Evolutionary conservation across 2,329 filamentous ascomycete genomes (phyloP).

Genomic region (Cercospora beticola): DNA sequence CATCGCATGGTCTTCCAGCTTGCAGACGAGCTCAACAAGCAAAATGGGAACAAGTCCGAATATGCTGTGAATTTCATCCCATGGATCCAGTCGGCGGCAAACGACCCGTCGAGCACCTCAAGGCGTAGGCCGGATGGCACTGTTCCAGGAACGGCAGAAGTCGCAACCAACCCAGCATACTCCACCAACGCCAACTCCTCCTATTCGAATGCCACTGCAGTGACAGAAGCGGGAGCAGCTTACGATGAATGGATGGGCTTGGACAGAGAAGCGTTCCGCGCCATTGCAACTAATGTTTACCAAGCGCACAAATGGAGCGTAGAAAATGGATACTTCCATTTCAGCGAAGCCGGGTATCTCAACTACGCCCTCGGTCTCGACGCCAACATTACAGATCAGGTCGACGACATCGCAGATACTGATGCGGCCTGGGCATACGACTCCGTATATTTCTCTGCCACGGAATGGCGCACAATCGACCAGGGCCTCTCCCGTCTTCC

Average conservation of each 20-base stretch:
- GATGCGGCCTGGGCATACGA: slow-evolving; percentile 58
- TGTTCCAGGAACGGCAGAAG: slow-evolving; percentile 54
- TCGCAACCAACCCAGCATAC: slow-evolving; percentile 44
- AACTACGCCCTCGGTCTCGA: slow-evolving; percentile 57
- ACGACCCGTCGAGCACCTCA: slow-evolving; percentile 53
- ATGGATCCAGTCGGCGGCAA: slow-evolving; percentile 59
- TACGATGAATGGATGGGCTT: slow-evolving; percentile 42
- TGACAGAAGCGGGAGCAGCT: slow-evolving; percentile 42
- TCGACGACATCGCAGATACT: slow-evolving; percentile 45
- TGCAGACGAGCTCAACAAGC: slow-evolving; percentile 57
- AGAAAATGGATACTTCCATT: slow-evolving; percentile 59
- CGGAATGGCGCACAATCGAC: slow-evolving; percentile 65
- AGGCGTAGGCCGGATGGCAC: slow-evolving; percentile 53
- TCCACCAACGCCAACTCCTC: slow-evolving; percentile 27
- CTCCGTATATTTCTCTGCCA: slow-evolving; percentile 59
- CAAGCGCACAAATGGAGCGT: slow-evolving; percentile 56
- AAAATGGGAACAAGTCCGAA: slow-evolving; percentile 54
- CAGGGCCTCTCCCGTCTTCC: slow-evolving; percentile 61
- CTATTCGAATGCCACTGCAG: slow-evolving; percentile 39
- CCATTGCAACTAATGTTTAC: slow-evolving; percentile 49
- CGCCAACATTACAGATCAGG: slow-evolving; percentile 57
- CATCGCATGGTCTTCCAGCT: slow-evolving; percentile 66
- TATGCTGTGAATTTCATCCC: slow-evolving; percentile 61
- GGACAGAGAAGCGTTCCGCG: slow-evolving; percentile 32
- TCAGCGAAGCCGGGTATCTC: slow-evolving; percentile 64